Evolutionary conservation across 371 early-diverging fungal genomes (phyloP).

Genomic region (Mortierella sp.): DNA sequence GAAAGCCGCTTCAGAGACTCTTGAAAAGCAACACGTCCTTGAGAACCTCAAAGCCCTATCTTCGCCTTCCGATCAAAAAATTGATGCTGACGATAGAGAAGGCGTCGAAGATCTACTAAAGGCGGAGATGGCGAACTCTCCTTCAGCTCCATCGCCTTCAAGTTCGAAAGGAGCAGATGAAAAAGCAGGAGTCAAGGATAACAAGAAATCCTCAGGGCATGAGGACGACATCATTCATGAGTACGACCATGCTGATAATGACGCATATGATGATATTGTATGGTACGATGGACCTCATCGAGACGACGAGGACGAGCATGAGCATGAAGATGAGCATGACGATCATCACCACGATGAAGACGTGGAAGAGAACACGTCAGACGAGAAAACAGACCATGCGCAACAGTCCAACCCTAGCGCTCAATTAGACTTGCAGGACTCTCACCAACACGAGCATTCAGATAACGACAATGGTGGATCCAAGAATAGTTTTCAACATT

Average conservation of each 20-base stretch:
- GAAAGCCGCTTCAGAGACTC: background rate
- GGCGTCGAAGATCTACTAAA: background rate
- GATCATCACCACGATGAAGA: constrained; percentile 21
- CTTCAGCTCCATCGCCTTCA: background rate
- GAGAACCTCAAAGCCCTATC: background rate
- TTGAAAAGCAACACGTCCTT: background rate
- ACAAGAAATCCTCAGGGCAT: constrained; percentile 11
- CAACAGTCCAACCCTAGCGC: background rate
- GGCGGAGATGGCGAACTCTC: background rate
- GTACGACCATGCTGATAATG: constrained; percentile 43
- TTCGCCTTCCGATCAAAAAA: background rate
- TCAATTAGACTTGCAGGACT: background rate
- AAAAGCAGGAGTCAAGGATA: background rate
- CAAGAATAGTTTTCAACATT: constrained; percentile 17
- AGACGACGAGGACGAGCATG: constrained; percentile 52
- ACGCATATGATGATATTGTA: constrained; percentile 45
- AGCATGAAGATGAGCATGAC: constrained; percentile 12
- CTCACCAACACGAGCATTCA: constrained; percentile 3
- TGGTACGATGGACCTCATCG: constrained; percentile 50
- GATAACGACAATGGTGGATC: background rate
- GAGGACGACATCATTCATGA: constrained; percentile 44
- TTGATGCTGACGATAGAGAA: background rate
- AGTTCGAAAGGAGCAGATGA: background rate
- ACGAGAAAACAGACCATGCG: background rate
- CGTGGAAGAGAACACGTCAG: background rate